These are phyloP conservation scores for Ophiostoma australiae DNA, from an alignment of 2,329 filamentous ascomycete genomes.

Conservation along the genomic window DNA sequence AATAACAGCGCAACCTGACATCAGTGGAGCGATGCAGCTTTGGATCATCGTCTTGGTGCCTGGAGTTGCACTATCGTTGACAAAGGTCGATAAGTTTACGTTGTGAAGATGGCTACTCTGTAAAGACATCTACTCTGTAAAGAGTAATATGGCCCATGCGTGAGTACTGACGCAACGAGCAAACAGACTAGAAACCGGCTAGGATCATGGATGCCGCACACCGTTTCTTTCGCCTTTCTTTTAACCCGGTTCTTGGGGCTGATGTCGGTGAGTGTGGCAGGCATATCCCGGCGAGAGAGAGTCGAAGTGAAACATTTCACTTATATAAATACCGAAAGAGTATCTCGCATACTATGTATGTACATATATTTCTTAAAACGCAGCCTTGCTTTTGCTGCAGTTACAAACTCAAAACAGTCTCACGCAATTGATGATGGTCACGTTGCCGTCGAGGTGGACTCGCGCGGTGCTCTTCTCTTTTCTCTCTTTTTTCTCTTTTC, in stretches of 20 bases:
- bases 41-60: not conserved
- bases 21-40: not conserved
- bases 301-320: not conserved
- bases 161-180: not conserved
- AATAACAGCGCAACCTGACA: not conserved
- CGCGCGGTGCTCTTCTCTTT: not conserved
- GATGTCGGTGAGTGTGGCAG: slow-evolving; percentile 7
- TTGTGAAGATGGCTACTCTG: too few relatives aligned
- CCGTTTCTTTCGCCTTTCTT: not conserved
- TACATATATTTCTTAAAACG: not conserved
- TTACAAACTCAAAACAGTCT: not conserved
- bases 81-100: not conserved
- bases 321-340: not conserved
- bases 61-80: not conserved
- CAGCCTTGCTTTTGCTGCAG: not conserved
- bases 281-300: not conserved
- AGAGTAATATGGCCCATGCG: not conserved
- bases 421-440: not conserved
- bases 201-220: not conserved
- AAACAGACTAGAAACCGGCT: not conserved
- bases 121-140: too few relatives aligned
- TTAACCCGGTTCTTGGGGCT: not conserved
- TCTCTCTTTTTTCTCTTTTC: too few relatives aligned
- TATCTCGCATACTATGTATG: not conserved
- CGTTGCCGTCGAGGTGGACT: slow-evolving; percentile 7